Evolutionary conservation across 1,284 basidiomycete species (phyloP), one percentile per base, ranked within the genome.

Genomic region (Trametes sp.): DNA sequence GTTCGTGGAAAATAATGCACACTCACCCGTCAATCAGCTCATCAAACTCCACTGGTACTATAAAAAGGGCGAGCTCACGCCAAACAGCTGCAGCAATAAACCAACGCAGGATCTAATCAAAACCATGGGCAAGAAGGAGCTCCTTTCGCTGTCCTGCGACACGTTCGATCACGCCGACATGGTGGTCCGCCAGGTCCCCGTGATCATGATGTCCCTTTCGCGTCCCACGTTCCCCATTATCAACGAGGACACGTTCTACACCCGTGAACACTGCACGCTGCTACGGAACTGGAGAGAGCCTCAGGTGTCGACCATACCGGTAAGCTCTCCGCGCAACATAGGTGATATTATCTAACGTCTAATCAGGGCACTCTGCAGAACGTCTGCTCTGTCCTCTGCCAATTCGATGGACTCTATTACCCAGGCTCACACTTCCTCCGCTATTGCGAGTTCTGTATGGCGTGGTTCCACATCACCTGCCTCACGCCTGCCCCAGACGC

Each of bases 21-120:
- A n/a, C n/a, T n/a, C n/a, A n/a, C n/a, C n/a, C n/a, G n/a, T n/a
- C n/a, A n/a, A n/a, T n/a, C n/a, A 49, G 48, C 26, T 49, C 1
- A 29, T 49, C 28, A 49, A 49, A 33, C 29, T 49, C 1, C 48
- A 49, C n/a, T 49, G 48, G 48, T 49, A 31, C 28, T 49, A 19
- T 11, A 19, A 6, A 0, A n/a, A 29, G 1, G 48, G 28, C 2
- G 48, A 49, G 28, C 26, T 31, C 4, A 16, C 1, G 2, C 2
- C 3, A 10, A 24, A n/a, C 4, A 2, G 19, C 2, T 9, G 4
- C 7, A 21, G 6, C 2, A 31, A 49, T n/a, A 29, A 3, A 2
- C 16, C 8, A 6, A 21, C 16, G 9, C 1, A 21, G 16, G 16
- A 19, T 5, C 19, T 7, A 11, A n/a, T 49, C 28, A 11, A 16